phyloP scores from a whole-genome alignment of 2,329 filamentous ascomycete species.

The Calonectria hongkongensis region DNA sequence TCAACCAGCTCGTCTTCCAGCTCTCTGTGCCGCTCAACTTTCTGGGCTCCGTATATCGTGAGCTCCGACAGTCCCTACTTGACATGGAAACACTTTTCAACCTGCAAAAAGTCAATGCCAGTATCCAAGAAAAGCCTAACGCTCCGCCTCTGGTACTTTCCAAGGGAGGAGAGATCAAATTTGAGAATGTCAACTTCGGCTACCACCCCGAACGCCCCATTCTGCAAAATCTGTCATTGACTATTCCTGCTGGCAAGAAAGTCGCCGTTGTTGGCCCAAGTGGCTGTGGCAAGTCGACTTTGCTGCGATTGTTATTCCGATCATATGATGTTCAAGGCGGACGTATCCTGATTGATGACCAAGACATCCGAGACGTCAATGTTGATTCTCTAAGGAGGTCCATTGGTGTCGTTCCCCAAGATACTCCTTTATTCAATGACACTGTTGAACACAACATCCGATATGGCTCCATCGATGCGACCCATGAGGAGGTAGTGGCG shows the following conservation, averaged over 20 bases:
- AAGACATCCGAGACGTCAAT: conserved; percentile 89
- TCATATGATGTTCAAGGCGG: conserved; percentile 93
- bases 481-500: conserved; percentile 81
- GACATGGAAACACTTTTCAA: conserved; percentile 99
- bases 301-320: conserved; percentile 92
- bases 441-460: conserved; percentile 96
- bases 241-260: conserved; percentile 96
- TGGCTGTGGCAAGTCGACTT: conserved; percentile 96
- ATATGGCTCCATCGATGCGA: conserved; percentile 89
- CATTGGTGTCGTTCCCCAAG: conserved; percentile 97
- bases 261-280: conserved; percentile 96
- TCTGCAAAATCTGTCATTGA: conserved; percentile 87
- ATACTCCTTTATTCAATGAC: conserved; percentile 97
- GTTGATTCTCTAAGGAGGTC: conserved; percentile 88
- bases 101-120: conserved; percentile 95
- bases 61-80: conserved; percentile 93
- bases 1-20: conserved; percentile 99
- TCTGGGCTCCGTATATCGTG: conserved; percentile 96
- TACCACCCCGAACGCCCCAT: conserved; percentile 93
- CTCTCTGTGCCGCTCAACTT: conserved; percentile 98
- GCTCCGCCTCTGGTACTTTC: conserved; percentile 83
- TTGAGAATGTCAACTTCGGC: conserved; percentile 96
- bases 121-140: conserved; percentile 84
- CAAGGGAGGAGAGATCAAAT: conserved; percentile 90
- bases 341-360: conserved; percentile 92